A percentile compares a stretch with the other conserved stretches of the same genome.
phyloP scores from a whole-genome alignment of 2,329 filamentous ascomycete genomes.

The Lasiodiplodia theobromae region DNA sequence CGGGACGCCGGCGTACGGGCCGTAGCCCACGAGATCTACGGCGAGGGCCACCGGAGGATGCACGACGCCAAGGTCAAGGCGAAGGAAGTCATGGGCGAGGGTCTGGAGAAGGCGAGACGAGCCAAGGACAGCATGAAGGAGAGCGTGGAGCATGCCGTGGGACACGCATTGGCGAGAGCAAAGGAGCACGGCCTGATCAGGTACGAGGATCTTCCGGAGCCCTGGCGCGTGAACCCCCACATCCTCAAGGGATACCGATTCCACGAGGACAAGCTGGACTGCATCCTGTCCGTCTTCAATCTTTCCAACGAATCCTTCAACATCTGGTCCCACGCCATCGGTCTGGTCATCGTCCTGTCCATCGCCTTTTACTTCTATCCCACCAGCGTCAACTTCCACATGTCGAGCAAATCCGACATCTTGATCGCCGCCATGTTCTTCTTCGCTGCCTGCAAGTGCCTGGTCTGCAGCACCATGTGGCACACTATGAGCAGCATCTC shows the following conservation, averaged over 20 bases:
- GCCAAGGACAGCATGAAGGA: conserved; percentile 68
- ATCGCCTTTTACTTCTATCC: conserved; percentile 98
- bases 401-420: conserved; percentile 87
- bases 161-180: conserved; percentile 76
- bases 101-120: conserved; percentile 80
- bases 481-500: conserved; percentile 99
- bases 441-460: conserved; percentile 91
- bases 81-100: conserved; percentile 78
- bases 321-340: conserved; percentile 95
- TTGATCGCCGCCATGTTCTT: conserved; percentile 95
- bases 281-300: conserved; percentile 80
- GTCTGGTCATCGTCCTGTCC: conserved; percentile 84
- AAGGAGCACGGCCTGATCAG: conserved; percentile 81
- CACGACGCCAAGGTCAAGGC: conserved; percentile 80
- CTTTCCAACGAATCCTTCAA: conserved; percentile 95
- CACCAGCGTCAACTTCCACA: conserved; percentile 80
- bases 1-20: conserved; percentile 78
- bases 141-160: conserved; percentile 83
- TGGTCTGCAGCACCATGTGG: conserved; percentile 95
- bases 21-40: conserved; percentile 75
- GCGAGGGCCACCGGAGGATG: conserved; percentile 78
- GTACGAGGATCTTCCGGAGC: conserved; percentile 88
- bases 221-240: conserved; percentile 95
- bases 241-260: conserved; percentile 94
- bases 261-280: conserved; percentile 87